A percentile compares a stretch with the other conserved stretches of the same genome.
Conservation (phyloP, 345 rosid species). For the Hibiscus tridactylites region DNA sequence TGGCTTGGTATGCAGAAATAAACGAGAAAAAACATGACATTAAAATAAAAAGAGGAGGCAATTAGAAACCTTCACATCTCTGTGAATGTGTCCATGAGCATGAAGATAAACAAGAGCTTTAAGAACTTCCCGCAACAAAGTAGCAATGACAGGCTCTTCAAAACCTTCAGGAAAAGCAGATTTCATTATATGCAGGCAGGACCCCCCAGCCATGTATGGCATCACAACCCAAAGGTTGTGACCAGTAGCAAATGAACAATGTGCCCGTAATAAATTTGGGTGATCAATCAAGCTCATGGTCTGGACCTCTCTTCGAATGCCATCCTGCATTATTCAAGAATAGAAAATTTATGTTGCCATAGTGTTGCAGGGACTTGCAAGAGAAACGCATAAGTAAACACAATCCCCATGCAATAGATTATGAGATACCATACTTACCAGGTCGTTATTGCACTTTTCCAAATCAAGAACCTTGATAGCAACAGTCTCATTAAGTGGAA, state of each 20-base stretch:
- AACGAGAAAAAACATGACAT: neutral
- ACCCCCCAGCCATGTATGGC: slow-evolving; percentile 99
- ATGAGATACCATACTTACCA: slow-evolving; percentile 38
- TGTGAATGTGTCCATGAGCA: slow-evolving; percentile 87
- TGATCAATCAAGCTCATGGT: slow-evolving; percentile 87
- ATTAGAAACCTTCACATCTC: slow-evolving; percentile 85
- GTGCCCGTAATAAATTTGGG: slow-evolving; percentile 74
- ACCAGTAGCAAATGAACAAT: slow-evolving; percentile 82
- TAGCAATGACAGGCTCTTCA: slow-evolving; percentile 92
- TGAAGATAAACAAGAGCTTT: slow-evolving; percentile 96
- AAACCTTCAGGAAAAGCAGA: slow-evolving; percentile 78
- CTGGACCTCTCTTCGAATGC: slow-evolving; percentile 92
- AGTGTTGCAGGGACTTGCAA: neutral
- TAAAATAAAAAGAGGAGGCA: slow-evolving; percentile 8
- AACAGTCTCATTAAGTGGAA: slow-evolving; percentile 76
- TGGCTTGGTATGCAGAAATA: neutral
- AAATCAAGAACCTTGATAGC: slow-evolving; percentile 96
- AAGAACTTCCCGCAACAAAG: slow-evolving; percentile 76
- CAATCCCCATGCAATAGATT: neutral
- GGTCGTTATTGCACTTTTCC: slow-evolving; percentile 91
- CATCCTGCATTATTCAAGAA: slow-evolving; percentile 56
- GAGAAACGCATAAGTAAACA: slow-evolving; percentile 2
- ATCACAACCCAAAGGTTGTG: slow-evolving; percentile 95
- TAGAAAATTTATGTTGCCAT: neutral
- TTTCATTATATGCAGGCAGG: slow-evolving; percentile 94